Conservation (phyloP, 768 basidiomycete genomes). For the Rhodotorula diobovata region DNA sequence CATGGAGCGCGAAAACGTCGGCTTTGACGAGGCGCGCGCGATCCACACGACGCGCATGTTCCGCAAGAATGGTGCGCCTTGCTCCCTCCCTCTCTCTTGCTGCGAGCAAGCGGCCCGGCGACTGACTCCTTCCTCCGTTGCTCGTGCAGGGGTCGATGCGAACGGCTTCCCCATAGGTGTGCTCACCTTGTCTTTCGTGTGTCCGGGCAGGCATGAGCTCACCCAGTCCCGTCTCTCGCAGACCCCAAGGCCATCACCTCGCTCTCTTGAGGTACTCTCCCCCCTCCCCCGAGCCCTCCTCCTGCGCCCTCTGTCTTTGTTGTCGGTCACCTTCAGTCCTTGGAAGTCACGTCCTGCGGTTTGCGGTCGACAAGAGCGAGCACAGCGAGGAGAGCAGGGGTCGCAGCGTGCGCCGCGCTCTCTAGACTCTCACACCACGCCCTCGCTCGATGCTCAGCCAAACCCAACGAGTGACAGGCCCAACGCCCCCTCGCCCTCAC, state of each 20-base stretch:
- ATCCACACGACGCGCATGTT: slow-evolving; percentile 27
- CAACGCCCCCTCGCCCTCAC: too few relatives aligned
- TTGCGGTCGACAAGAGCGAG: too few relatives aligned
- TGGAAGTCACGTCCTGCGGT: too few relatives aligned
- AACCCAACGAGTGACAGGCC: too few relatives aligned
- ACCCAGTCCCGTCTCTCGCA: background rate
- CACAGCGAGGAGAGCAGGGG: too few relatives aligned
- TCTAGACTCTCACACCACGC: too few relatives aligned
- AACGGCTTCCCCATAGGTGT: slow-evolving; percentile 34
- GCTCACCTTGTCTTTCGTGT: background rate
- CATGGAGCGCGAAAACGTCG: slow-evolving; percentile 36
- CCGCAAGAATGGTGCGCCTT: slow-evolving; percentile 22
- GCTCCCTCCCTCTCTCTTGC: background rate
- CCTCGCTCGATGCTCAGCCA: too few relatives aligned
- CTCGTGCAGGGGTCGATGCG: slow-evolving; percentile 25
- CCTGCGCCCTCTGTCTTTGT: background rate
- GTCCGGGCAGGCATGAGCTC: background rate
- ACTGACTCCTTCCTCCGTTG: too few relatives aligned
- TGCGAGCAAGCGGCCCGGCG: too few relatives aligned
- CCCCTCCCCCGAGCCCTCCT: background rate
- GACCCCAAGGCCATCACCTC: slow-evolving; percentile 32
- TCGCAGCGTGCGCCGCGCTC: too few relatives aligned
- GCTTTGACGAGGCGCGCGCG: slow-evolving; percentile 33
- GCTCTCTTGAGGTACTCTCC: slow-evolving; percentile 1
- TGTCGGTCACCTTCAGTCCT: too few relatives aligned